phyloP scores from a whole-genome alignment of 1,284 basidiomycete genomes.

The Coniferiporia weirii region DNA sequence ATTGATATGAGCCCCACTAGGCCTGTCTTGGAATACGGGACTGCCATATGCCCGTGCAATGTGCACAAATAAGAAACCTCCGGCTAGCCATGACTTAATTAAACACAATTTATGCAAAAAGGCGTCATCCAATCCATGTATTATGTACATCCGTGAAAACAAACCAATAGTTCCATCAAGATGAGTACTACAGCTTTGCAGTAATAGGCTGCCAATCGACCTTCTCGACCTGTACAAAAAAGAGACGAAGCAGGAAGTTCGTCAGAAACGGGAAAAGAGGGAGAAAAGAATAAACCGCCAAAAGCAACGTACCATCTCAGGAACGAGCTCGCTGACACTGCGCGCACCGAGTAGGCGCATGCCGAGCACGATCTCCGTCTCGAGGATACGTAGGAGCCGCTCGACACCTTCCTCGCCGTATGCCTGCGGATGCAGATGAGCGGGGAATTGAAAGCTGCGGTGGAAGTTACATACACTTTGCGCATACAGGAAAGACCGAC shows the following conservation, averaged over 20 bases:
- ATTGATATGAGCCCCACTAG: too few species aligned
- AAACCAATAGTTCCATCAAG: neutral
- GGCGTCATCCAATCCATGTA: too few species aligned
- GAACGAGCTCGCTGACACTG: conserved; percentile 65
- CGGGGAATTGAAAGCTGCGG: conserved; percentile 8
- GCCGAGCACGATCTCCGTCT: conserved; percentile 75
- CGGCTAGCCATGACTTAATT: too few species aligned
- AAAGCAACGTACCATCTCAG: conserved; percentile 62
- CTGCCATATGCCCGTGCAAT: too few species aligned
- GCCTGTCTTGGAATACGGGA: too few species aligned
- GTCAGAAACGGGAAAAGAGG: neutral
- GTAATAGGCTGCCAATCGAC: neutral
- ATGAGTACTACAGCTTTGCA: neutral
- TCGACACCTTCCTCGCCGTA: conserved; percentile 81
- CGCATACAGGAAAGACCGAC: conserved; percentile 86
- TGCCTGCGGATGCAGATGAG: conserved; percentile 40
- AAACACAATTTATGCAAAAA: too few species aligned
- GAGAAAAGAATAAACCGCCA: neutral
- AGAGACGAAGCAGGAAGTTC: neutral
- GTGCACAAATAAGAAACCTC: too few species aligned
- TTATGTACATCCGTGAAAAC: too few species aligned
- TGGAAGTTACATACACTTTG: conserved; percentile 57
- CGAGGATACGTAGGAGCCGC: conserved; percentile 67
- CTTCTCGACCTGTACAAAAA: neutral
- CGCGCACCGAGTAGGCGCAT: conserved; percentile 79